Base-by-base conservation (phyloP, 805 yeast species). In the Sugiyamaella boreocaroliniensis region DNA sequence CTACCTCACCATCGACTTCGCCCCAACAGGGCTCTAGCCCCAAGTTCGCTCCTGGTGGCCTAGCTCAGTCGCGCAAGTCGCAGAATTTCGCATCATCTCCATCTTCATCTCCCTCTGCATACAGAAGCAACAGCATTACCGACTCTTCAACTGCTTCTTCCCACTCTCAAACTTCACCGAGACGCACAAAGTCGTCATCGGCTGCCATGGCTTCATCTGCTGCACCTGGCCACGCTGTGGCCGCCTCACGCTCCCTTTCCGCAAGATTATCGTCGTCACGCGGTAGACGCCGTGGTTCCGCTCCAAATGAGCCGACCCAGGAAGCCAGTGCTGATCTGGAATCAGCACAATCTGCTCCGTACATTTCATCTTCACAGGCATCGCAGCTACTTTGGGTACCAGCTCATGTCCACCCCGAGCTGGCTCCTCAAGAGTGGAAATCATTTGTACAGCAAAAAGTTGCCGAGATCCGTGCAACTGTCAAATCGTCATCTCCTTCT, bases 371-470 rank as follows among this genome's bases (percentile, higher is more conserved):
- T 15, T 48, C 60, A 4, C 58, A 58, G 9, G 56, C 63, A 5
- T 59, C 63, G 20, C 54, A 58, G 53, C 69, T 86, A 32, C 71
- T 92, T 50, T 92, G 99, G 99, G 97, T 93, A 1, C 98, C 98
- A 0, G 99, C 98, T 1, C 82, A 81, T 57, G 76, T 89, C 40
- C 99, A 93, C 66, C 98, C 98, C 1, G 92, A 86, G 61, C 78
- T 92, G n/a, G 90, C 95, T 22, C 98, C 98, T 1, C 95, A 87
- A 62, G 88, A 86, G 61, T 73, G 76, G 76, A 65, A 67, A 49
- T 58, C 72, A 15, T 73, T 70, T 61, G 72, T 73, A 19, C 68
- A 68, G 53, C 61, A 64, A 42, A 71, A 69, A 48, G 67, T 72
- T 6, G 63, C 71, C 18, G 74, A 68, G 44, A 65, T 70, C 49